Evolutionary conservation across 129 eudicot genomes (phyloP).

Genomic region (Lactuca sativa): DNA sequence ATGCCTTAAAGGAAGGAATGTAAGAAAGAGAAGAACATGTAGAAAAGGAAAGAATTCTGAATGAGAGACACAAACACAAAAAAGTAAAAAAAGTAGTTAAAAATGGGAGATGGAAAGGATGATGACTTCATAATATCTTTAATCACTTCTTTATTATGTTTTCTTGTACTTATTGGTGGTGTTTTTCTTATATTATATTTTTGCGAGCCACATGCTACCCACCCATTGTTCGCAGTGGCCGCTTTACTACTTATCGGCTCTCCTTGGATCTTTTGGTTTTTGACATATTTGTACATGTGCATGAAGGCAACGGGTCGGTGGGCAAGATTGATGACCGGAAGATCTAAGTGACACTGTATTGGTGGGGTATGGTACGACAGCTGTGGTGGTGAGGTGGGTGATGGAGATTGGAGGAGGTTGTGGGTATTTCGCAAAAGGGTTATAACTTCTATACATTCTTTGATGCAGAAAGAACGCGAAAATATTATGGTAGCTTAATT

Average conservation of each 20-base stretch:
- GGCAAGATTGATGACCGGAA: slow-evolving; percentile 8
- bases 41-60: not conserved
- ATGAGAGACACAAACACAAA: not conserved
- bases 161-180: slow-evolving; percentile 47
- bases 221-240: slow-evolving; percentile 53
- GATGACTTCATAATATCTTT: slow-evolving; percentile 52
- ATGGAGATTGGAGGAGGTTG: not conserved
- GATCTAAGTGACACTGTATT: slow-evolving; percentile 7
- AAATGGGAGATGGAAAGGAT: slow-evolving; percentile 53
- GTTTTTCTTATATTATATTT: slow-evolving; percentile 49
- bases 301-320: slow-evolving; percentile 34
- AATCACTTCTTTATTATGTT: slow-evolving; percentile 39
- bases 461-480: slow-evolving; percentile 1
- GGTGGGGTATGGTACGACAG: not conserved
- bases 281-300: slow-evolving; percentile 61
- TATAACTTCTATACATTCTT: not conserved
- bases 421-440: not conserved
- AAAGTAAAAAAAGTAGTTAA: not conserved
- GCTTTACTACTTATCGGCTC: slow-evolving; percentile 51
- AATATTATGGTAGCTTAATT: slow-evolving; percentile 4
- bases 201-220: slow-evolving; percentile 36
- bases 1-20: slow-evolving; percentile 9
- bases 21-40: not conserved
- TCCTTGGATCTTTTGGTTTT: slow-evolving; percentile 75
- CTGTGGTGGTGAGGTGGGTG: slow-evolving; percentile 1